Percentiles rank a stretch among this genome's conserved stretches.
These are phyloP conservation scores for Sugiyamaella castrensis DNA, from an alignment of 1,139 yeast species.

Conservation along the genomic window DNA sequence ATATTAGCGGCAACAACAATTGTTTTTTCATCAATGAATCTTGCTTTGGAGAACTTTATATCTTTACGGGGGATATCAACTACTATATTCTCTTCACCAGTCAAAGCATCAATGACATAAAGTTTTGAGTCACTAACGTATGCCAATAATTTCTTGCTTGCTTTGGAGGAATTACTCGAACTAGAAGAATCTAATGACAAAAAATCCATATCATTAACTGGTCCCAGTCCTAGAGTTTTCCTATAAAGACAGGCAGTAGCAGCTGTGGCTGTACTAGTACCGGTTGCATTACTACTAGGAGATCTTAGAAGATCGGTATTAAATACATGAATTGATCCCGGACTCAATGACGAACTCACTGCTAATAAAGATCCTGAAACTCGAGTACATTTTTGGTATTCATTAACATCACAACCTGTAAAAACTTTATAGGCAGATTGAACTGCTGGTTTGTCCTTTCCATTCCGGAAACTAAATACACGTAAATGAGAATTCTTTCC, in stretches of 20 bases:
- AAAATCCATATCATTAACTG: constrained; percentile 26
- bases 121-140: constrained; percentile 24
- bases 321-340: constrained; percentile 23
- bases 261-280: neutral
- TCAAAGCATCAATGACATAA: constrained; percentile 23
- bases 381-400: constrained; percentile 31
- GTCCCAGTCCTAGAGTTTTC: constrained; percentile 13
- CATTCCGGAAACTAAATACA: constrained; percentile 49
- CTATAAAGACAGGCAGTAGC: constrained; percentile 4
- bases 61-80: constrained; percentile 22
- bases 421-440: constrained; percentile 17
- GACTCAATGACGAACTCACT: constrained; percentile 23
- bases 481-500: constrained; percentile 74
- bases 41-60: constrained; percentile 52
- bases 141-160: constrained; percentile 11
- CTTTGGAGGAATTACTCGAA: constrained; percentile 6
- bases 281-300: neutral
- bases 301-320: constrained; percentile 7
- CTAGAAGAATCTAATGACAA: constrained; percentile 23
- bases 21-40: constrained; percentile 50
- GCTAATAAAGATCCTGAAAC: constrained; percentile 24
- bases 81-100: constrained; percentile 25
- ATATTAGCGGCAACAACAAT: constrained; percentile 56
- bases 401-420: constrained; percentile 21
- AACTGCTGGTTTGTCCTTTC: constrained; percentile 12